Evolutionary conservation across 1,139 yeast species (phyloP), one percentile per base, ranked within the genome.

Genomic region (Oligophagozyma castellii): DNA sequence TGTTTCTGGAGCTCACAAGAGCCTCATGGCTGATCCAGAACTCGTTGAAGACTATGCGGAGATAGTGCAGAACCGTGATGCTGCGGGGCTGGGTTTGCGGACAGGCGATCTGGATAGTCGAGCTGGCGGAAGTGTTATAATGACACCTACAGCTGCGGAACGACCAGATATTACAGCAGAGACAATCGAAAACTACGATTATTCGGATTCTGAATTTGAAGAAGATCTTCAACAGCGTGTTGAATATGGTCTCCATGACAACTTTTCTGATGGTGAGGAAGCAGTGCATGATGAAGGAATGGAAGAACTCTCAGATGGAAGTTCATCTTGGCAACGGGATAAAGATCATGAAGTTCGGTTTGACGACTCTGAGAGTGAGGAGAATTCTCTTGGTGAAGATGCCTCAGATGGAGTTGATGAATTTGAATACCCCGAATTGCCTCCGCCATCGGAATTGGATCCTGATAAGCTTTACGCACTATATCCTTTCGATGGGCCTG

Each of bases 401-500:
- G 31, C 31, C 10, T 32, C 29, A 13, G 43, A 37, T 3, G 37
- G 35, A 3, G 48, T 42, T 10, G 51, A 44, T 2, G 43, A 38
- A 2, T 59, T 53, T 19, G 57, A 55, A 18, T 52, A 50, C 25
- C 51, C 50, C 24, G 92, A 93, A 2, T 56, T 84, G 16, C 73
- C 81, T 6, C 92, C 92, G 2, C 89, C 92, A 16, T 68, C 71
- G 32, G 94, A 83, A 42, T 58, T 86, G 33, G 89, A 81, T 48
- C 93, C 93, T 5, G 78, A 69, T 34, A 77, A 78, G 48, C 61
- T 86, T 23, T 86, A 84, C 49, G 95, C 95, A 1, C 58, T 86
- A 22, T 81, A 78, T 45, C 84, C 86, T 32, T 86, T 89, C 45
- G 66, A 66, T 22, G 98, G 96, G 1, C 93, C 95, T 3, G 95